Evolutionary conservation across 192 early-diverging fungal genomes (phyloP), one percentile per base, ranked within the genome.

Genomic region (Entomortierella lignicola): DNA sequence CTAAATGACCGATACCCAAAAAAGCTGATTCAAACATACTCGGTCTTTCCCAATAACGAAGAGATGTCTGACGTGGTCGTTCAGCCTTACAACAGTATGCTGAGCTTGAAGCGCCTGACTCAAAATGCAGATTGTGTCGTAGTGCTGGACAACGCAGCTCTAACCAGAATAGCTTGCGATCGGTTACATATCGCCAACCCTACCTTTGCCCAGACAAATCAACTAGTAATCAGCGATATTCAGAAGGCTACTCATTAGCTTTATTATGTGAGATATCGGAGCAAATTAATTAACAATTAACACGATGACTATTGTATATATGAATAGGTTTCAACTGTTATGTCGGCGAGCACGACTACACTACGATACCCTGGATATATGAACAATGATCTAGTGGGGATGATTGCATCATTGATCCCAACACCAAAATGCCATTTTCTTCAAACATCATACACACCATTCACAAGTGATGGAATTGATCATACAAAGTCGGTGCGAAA

Each of bases 281-380:
- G 8, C 52, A 6, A 54, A 2, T 54, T 18, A 3, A 57, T 13
- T 47, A 20, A 6, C n/a, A n/a, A n/a, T n/a, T n/a, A n/a, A n/a
- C n/a, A n/a, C n/a, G n/a, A n/a, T n/a, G n/a, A 41, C 34, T 43
- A 0, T 47, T 27, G 5, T 57, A n/a, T 8, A 27, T 50, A 23
- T 48, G 13, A 43, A n/a, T 71, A 92, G 92, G 90, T 98, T n/a
- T 96, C 98, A 13, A 99, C 98, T 7, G 98, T 99, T 31, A 97
- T 99, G 90, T 93, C 92, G 32, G 96, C 98, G 18, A 94, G 93
- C 79, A 99, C 98, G 23, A 97, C 93, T 6, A 98, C 97, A 18
- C 84, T 99, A 48, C 92, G 98, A 61, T 99, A 99, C 84, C 98
- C 98, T 32, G 95, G 97, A 62, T 99, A 98, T 81, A 99, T 99